phyloP scores from a whole-genome alignment of 345 rosid species.

The Boechera retrofracta region DNA sequence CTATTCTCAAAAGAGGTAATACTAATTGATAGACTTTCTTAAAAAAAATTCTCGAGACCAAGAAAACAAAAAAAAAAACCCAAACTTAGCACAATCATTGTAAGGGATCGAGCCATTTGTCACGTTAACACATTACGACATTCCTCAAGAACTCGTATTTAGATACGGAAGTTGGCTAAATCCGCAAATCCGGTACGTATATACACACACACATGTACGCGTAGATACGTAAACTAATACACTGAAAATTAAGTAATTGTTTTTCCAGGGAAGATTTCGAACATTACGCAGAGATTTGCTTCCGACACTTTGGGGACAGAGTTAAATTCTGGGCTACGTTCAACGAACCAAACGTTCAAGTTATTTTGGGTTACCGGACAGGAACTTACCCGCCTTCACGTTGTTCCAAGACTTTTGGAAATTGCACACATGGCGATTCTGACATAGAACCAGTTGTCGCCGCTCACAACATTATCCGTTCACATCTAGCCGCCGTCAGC shows the following conservation, averaged over 20 bases:
- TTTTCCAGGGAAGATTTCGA: conserved; percentile 65
- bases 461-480: conserved; percentile 70
- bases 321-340: conserved; percentile 69
- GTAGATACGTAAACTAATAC: not conserved
- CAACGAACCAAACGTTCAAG: conserved; percentile 70
- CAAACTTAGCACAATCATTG: conserved; percentile 12
- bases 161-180: conserved; percentile 81
- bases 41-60: not conserved
- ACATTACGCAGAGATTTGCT: conserved; percentile 62
- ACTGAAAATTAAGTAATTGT: not conserved
- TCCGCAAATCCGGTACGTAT: conserved; percentile 56
- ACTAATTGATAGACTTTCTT: not conserved
- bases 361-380: conserved; percentile 51
- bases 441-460: conserved; percentile 58
- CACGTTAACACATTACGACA: conserved; percentile 68
- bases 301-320: conserved; percentile 59
- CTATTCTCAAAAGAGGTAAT: conserved; percentile 56
- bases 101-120: conserved; percentile 83
- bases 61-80: not conserved
- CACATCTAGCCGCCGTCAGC: conserved; percentile 62
- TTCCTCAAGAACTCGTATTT: conserved; percentile 75
- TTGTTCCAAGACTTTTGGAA: conserved; percentile 62
- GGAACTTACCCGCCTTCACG: conserved; percentile 68
- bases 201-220: not conserved
- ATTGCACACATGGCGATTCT: conserved; percentile 60